Base-by-base conservation (phyloP, 1,284 basidiomycete genomes). In the Lignosus rhinocerotis region DNA sequence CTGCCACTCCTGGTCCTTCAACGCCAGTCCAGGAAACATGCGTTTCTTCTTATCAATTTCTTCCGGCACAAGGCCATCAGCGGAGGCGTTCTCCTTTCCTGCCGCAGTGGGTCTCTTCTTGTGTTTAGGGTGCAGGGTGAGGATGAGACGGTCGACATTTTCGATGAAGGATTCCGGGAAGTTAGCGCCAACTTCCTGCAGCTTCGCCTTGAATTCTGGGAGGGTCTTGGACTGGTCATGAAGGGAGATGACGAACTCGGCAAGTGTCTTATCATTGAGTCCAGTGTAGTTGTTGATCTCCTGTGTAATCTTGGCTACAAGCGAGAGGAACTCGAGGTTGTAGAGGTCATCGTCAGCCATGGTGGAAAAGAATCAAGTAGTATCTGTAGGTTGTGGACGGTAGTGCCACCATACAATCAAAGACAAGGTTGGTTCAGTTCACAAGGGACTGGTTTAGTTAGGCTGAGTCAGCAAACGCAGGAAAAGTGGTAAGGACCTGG, bases 61-160 rank as follows among this genome's bases (percentile, higher is more conserved):
- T 14, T 75, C 74, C 52, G 84, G 51, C 25, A 75, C 76, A 11
- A 59, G 69, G n/a, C 74, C 72, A 3, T 65, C 67, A 42, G 66
- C 70, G 14, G 59, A 48, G 52, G 73, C 66, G 66, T 75, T 72
- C 70, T 73, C 61, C 73, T 79, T 70, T 31, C 73, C 80, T 53
- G 78, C 80, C 32, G 76, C 70, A 57, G 61, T 32, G 2, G 74
- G 66, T 69, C 81, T 86, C 75, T 93, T 92, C 80, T 95, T 97
- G 80, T 98, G 91, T 69, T 96, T 98, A 0, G 96, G 97, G 70
- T 99, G 97, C 81, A 98, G 85, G 60, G 85, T 92, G 52, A 96
- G 84, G 67, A 99, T 94, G 60, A 98, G 84, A 32, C 97, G 90
- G 77, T 99, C 96, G 49, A 99, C 85, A 69, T 91, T 96, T 71